Evolutionary conservation across 2,329 filamentous ascomycete genomes (phyloP).

Genomic region (Penicillium nordicum): DNA sequence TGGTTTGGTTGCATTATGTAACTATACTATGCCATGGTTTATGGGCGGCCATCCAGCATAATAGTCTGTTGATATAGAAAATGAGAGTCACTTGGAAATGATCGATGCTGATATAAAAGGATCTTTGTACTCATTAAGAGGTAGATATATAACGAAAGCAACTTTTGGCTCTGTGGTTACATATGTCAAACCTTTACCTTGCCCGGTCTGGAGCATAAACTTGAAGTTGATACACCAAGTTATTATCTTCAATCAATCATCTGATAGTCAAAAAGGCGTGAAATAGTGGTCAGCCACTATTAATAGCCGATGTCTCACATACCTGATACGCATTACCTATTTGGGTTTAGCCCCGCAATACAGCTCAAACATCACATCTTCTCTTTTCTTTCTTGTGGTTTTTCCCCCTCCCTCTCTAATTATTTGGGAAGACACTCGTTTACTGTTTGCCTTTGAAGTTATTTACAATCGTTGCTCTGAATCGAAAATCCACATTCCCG

Average conservation of each 20-base stretch:
- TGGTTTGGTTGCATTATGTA: neutral
- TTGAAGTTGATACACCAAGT: neutral
- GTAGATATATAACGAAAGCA: neutral
- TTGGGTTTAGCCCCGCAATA: slow-evolving; percentile 22
- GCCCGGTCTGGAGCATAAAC: neutral
- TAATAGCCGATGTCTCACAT: slow-evolving; percentile 26
- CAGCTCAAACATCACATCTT: slow-evolving; percentile 16
- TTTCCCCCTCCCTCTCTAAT: neutral
- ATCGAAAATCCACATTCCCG: slow-evolving; percentile 7
- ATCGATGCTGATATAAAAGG: neutral
- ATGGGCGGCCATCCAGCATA: too few species aligned
- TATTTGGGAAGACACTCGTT: slow-evolving; percentile 12
- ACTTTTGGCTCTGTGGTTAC: neutral
- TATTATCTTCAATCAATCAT: neutral
- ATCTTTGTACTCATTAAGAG: neutral
- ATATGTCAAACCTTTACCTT: neutral
- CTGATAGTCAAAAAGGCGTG: neutral
- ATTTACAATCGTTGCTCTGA: slow-evolving; percentile 1
- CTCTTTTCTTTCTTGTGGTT: slow-evolving; percentile 5
- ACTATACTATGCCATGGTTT: neutral
- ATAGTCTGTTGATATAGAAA: too few species aligned
- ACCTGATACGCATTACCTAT: slow-evolving; percentile 3
- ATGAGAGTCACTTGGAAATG: neutral
- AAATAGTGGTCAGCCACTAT: slow-evolving; percentile 11
- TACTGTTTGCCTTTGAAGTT: neutral